Base-by-base conservation (phyloP, 768 basidiomycete genomes). In the Leucogyrophana mollusca region DNA sequence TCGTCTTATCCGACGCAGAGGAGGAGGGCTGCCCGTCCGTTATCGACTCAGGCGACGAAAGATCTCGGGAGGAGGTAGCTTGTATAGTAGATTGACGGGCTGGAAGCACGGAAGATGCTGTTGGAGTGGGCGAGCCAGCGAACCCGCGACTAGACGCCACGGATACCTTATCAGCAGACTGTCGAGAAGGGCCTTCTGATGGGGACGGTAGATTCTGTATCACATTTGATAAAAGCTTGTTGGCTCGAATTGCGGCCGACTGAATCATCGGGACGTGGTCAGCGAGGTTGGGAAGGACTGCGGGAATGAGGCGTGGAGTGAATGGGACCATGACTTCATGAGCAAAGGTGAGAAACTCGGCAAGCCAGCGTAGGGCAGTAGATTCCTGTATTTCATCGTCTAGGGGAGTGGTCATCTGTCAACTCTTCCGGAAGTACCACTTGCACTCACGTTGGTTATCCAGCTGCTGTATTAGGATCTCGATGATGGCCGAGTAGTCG, bases 361-460 rank as follows among this genome's bases (percentile, higher is more conserved):
- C 81, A 18, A 99, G 72, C 96, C 96, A 99, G 50, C 80, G 75
- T 13, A 99, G 76, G n/a, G 94, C 90, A 0, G 90, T 94, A 0
- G 90, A 90, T 56, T 96, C 92, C 53, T 96, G 94, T 22, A 95
- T 90, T 60, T 95, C 94, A 50, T 92, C 90, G 57, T 97, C 96
- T 42, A 47, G 36, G 27, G 25, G 17, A 20, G 30, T 40, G 43
- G 37, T 33, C 11, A 43, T 41, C 6, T 40, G 23, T 16, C 16
- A 34, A 16, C 11, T 14, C 4, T 30, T 11, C 4, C 21, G 9
- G 36, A 13, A 7, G 16, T 30, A 16, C 43, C 9, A 41, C 40
- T 37, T 50, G 5, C 25, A 76, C 85, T 66, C 52, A 93, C 93
- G 92, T 59, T 90, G 88, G 32, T 76, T 75, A 46, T 88, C 85